Base-by-base conservation (phyloP, 2,329 filamentous ascomycete genomes). In the Aurifilum marmelostoma region DNA sequence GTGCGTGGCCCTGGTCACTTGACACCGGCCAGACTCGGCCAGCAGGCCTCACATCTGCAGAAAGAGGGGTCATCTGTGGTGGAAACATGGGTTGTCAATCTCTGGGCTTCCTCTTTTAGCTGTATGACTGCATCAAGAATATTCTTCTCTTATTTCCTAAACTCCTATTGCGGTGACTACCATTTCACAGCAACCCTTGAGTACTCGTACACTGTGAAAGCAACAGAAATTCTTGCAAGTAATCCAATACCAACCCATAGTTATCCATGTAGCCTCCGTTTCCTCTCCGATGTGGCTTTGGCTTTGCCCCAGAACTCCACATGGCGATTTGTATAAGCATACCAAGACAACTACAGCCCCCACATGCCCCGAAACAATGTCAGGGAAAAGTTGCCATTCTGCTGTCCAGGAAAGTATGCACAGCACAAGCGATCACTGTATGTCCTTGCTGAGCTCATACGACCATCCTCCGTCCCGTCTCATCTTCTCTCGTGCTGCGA, bases 391-490 rank as follows among this genome's bases (percentile, higher is more conserved):
- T 65, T 65, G 47, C n/a, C n/a, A n/a, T 39, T 61, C 50, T 37
- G 39, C 50, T 18, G 16, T 32, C 39, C 37, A 43, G 27, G 34
- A 29, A 27, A 27, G 43, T n/a, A 59, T 7, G 52, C 63, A 18
- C 39, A 32, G 34, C 41, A 43, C 24, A 7, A 12, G 12, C 21
- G 61, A 67, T 77, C 74, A 85, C 68, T 79, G 75, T 79, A 83
- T 79, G 32, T 84, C 83, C 73, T 79, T 80, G 72, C 84, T 82
- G 75, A 87, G 80, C 73, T 88, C 87, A 77, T 92, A 95, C 62
- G 87, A 89, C 94, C 94, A 97, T 0, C 92, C 93, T 5, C 94
- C 94, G 73, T 97, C 92, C 71, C 91, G 85, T 65, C 92, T 87
- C 77, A 97, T 85, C 76, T 90, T 88, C 79, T 97, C 92, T 71